Percentiles rank a stretch among this genome's conserved stretches.
phyloP scores from a whole-genome alignment of 805 yeast genomes.

The Cyberlindnera euphorbiiphila region DNA sequence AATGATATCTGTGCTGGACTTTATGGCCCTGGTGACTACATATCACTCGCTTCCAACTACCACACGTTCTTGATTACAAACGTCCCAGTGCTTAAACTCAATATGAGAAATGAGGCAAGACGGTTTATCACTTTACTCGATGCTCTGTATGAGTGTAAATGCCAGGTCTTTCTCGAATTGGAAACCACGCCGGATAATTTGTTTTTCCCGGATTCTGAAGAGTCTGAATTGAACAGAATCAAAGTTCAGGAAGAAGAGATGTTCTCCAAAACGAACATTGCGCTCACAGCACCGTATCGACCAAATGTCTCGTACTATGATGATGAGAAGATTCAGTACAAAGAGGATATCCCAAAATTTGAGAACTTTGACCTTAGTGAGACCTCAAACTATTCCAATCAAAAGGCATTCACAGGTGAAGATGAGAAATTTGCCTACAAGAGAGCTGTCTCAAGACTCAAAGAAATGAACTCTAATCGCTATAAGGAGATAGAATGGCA shows the following conservation, averaged over 20 bases:
- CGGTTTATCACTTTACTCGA: conserved; percentile 63
- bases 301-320: conserved; percentile 67
- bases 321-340: conserved; percentile 37
- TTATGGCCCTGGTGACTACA: conserved; percentile 65
- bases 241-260: conserved; percentile 63
- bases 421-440: conserved; percentile 73
- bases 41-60: conserved; percentile 58
- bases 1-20: conserved; percentile 51
- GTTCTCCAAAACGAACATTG: conserved; percentile 61
- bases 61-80: conserved; percentile 54
- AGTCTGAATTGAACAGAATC: conserved; percentile 31
- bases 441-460: conserved; percentile 63
- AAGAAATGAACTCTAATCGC: conserved; percentile 49
- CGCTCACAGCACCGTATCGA: conserved; percentile 58
- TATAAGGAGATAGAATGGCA: conserved; percentile 58
- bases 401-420: conserved; percentile 65
- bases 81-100: conserved; percentile 55
- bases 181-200: conserved; percentile 47
- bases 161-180: conserved; percentile 51
- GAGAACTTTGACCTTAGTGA: conserved; percentile 25
- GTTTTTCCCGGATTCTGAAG: conserved; percentile 53
- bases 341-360: conserved; percentile 20
- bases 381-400: conserved; percentile 39
- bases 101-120: conserved; percentile 64
- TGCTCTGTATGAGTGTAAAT: conserved; percentile 64